phyloP scores from a whole-genome alignment of 2,329 filamentous ascomycete genomes.

The Tolypocladium nubicola region DNA sequence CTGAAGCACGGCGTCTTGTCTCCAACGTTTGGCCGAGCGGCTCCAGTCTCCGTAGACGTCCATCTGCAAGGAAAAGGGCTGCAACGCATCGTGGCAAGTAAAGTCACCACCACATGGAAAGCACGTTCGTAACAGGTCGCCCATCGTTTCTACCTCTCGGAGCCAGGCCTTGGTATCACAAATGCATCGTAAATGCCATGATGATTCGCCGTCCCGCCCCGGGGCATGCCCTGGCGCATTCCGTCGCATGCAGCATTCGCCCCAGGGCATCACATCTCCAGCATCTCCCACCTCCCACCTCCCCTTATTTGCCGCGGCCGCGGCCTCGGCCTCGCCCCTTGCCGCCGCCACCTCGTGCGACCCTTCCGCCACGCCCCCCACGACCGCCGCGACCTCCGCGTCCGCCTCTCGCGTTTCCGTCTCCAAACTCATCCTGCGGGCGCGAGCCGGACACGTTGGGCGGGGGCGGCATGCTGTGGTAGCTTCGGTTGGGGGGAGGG shows the following conservation, averaged over 20 bases:
- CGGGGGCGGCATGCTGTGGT: conserved; percentile 18
- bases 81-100: background rate
- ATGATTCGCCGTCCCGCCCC: conserved; percentile 2
- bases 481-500: conserved; percentile 13
- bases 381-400: conserved; percentile 11
- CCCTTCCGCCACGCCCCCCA: conserved; percentile 7
- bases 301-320: conserved; percentile 13
- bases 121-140: background rate
- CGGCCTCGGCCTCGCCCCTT: conserved; percentile 14
- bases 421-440: conserved; percentile 5
- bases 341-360: conserved; percentile 7
- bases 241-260: background rate
- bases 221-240: background rate
- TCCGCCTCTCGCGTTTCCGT: conserved; percentile 11
- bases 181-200: background rate
- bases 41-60: background rate
- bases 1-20: background rate
- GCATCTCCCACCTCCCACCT: background rate
- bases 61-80: background rate
- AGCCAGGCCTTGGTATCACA: conserved; percentile 3
- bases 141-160: background rate
- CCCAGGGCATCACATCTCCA: background rate
- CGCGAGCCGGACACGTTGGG: conserved; percentile 1
- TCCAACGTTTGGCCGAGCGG: background rate
- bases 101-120: background rate